Evolutionary conservation across 2,329 filamentous ascomycete species (phyloP).

Genomic region (Stachybotrys echinatus): DNA sequence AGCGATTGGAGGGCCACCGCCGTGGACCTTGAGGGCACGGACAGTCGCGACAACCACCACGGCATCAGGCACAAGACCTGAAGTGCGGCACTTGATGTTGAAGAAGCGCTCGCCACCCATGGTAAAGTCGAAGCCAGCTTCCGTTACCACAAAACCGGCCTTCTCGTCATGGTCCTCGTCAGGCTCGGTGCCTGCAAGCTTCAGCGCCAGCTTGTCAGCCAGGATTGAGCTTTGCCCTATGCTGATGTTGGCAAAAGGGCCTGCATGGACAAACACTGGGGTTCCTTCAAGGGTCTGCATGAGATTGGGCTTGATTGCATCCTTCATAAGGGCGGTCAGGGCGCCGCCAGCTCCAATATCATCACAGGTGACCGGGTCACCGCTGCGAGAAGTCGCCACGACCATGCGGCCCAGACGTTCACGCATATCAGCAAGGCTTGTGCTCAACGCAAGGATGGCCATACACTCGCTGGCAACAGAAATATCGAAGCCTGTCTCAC

Average conservation of each 20-base stretch:
- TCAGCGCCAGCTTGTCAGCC: conserved; percentile 90
- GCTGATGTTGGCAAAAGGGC: conserved; percentile 96
- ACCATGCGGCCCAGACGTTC: conserved; percentile 95
- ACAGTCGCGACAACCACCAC: conserved; percentile 95
- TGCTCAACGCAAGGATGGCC: conserved; percentile 94
- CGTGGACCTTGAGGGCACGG: conserved; percentile 93
- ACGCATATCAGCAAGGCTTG: conserved; percentile 79
- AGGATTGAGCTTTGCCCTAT: conserved; percentile 95
- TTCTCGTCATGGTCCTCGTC: conserved; percentile 81
- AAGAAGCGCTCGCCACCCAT: conserved; percentile 99
- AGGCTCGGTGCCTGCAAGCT: conserved; percentile 88
- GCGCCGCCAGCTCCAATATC: conserved; percentile 92
- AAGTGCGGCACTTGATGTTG: conserved; percentile 98
- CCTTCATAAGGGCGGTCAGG: conserved; percentile 90
- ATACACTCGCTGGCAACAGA: conserved; percentile 97
- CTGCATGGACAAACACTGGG: conserved; percentile 94
- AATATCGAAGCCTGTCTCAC: conserved; percentile 94
- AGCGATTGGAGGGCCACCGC: conserved; percentile 88
- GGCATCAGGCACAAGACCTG: conserved; percentile 85
- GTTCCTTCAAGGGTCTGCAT: conserved; percentile 98
- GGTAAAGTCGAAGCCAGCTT: conserved; percentile 98
- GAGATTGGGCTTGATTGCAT: conserved; percentile 97
- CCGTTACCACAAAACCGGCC: conserved; percentile 90
- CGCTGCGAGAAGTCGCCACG: conserved; percentile 76
- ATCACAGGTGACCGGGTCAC: conserved; percentile 92